Percentiles rank a stretch among this genome's conserved stretches.
phyloP scores from a whole-genome alignment of 1,139 yeast genomes.

The Lodderomyces theae region DNA sequence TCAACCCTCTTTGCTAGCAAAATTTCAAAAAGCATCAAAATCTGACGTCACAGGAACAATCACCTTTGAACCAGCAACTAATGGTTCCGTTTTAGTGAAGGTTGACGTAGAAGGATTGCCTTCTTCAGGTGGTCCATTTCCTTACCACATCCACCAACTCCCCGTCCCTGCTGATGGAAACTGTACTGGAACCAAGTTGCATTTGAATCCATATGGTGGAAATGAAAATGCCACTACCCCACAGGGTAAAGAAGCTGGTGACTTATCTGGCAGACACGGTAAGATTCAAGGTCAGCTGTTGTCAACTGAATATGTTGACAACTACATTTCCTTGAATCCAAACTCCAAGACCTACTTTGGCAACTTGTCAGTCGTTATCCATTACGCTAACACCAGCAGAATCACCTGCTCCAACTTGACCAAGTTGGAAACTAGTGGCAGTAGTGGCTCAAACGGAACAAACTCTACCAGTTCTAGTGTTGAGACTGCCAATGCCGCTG shows the following conservation, averaged over 20 bases:
- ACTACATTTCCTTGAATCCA: slow-evolving; percentile 39
- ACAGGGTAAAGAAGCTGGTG: slow-evolving; percentile 36
- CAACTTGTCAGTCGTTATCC: slow-evolving; percentile 38
- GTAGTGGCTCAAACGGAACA: slow-evolving; percentile 9
- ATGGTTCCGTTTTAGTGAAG: slow-evolving; percentile 33
- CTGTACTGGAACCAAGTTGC: slow-evolving; percentile 38
- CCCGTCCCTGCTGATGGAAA: slow-evolving; percentile 41
- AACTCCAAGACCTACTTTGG: slow-evolving; percentile 35
- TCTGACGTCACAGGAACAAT: slow-evolving; percentile 26
- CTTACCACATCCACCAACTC: slow-evolving; percentile 39
- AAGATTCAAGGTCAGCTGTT: slow-evolving; percentile 22
- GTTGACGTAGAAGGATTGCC: slow-evolving; percentile 38
- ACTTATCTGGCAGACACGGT: slow-evolving; percentile 45
- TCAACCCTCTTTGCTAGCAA: slow-evolving; percentile 17
- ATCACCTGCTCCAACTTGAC: slow-evolving; percentile 44
- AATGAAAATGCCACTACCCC: slow-evolving; percentile 23
- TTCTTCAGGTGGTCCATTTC: slow-evolving; percentile 37
- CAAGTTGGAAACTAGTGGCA: slow-evolving; percentile 3
- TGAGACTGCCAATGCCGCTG: slow-evolving; percentile 14
- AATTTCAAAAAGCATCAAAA: slow-evolving; percentile 11
- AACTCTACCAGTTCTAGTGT: slow-evolving; percentile 11
- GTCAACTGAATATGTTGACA: slow-evolving; percentile 29
- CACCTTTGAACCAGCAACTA: slow-evolving; percentile 26
- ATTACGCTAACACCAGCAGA: slow-evolving; percentile 31
- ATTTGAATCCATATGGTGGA: slow-evolving; percentile 43